Evolutionary conservation across 2,329 filamentous ascomycete species (phyloP).

Genomic region (Pseudodiploospora longispora): DNA sequence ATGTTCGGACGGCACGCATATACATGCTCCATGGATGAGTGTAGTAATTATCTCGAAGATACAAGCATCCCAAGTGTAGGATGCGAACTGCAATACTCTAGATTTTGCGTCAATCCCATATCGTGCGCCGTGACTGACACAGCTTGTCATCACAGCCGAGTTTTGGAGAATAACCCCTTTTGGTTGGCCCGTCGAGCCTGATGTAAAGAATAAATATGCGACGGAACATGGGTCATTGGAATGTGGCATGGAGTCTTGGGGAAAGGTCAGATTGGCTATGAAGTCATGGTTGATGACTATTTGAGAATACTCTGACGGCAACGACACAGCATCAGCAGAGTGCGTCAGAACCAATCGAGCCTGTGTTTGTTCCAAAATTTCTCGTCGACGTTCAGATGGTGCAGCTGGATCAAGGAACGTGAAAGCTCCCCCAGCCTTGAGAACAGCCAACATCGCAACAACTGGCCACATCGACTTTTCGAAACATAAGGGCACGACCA

Average conservation of each 20-base stretch:
- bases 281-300: too few relatives aligned
- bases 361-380: slow-evolving; percentile 1
- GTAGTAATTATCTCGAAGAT: slow-evolving; percentile 29
- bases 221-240: not conserved
- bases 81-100: slow-evolving; percentile 16
- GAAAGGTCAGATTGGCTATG: not conserved
- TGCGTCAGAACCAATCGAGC: slow-evolving; percentile 1
- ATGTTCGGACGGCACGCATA: slow-evolving; percentile 20
- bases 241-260: not conserved
- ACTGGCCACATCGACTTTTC: slow-evolving; percentile 16
- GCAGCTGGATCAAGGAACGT: slow-evolving; percentile 10
- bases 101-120: not conserved
- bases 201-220: slow-evolving; percentile 38
- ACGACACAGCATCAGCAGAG: too few relatives aligned
- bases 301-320: too few relatives aligned
- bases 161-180: slow-evolving; percentile 34
- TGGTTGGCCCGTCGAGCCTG: slow-evolving; percentile 41
- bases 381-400: not conserved
- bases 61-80: slow-evolving; percentile 31
- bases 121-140: slow-evolving; percentile 1
- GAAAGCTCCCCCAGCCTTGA: slow-evolving; percentile 18
- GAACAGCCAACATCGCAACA: slow-evolving; percentile 16
- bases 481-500: slow-evolving; percentile 10
- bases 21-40: slow-evolving; percentile 28
- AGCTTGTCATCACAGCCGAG: not conserved